Evolutionary conservation across 2,329 filamentous ascomycete genomes (phyloP), one percentile per base, ranked within the genome.

Genomic region (Sarocladium kiliense): DNA sequence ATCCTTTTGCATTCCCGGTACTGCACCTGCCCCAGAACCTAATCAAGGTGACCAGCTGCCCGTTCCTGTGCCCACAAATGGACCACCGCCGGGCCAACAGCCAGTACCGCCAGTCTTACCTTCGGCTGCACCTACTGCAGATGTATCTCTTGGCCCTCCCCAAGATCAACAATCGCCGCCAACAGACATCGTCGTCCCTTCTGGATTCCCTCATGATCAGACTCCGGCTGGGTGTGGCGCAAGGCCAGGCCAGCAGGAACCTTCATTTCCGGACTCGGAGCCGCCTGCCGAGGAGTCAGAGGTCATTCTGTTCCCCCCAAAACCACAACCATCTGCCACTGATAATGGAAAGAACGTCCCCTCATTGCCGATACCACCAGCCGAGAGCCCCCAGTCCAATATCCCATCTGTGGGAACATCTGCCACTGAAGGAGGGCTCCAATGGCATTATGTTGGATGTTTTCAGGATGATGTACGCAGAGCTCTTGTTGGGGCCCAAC

Each of bases 381-480:
- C n/a, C n/a, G n/a, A n/a, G n/a, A n/a, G n/a, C n/a, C n/a, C n/a
- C n/a, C n/a, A n/a, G n/a, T n/a, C n/a, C n/a, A n/a, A n/a, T n/a
- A n/a, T n/a, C n/a, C 41, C 18, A 9, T 45, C 41, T 23, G 14
- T 23, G 5, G 10, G 11, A 23, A 4, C 11, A 21, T 26, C 41
- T 26, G 41, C 7, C n/a, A 45, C n/a, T n/a, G n/a, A 45, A 30
- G 44, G 14, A 30, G 49, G 26, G 41, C 30, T 18, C 32, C 27
- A 37, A 30, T 70, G 67, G 67, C 57, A 36, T 12, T 62, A 68
- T 53, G 34, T 70, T 10, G 68, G 68, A 16, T 70, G 68, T 54
- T 68, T 68, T 53, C 63, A 63, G 50, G 68, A 70, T 47, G 57
- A 56, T 7, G 57, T 62, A 9, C 57, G 58, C 23, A 58, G 64